Evolutionary conservation across 768 basidiomycete genomes (phyloP), one percentile per base, ranked within the genome.

Genomic region (Austroboletus eburneus): DNA sequence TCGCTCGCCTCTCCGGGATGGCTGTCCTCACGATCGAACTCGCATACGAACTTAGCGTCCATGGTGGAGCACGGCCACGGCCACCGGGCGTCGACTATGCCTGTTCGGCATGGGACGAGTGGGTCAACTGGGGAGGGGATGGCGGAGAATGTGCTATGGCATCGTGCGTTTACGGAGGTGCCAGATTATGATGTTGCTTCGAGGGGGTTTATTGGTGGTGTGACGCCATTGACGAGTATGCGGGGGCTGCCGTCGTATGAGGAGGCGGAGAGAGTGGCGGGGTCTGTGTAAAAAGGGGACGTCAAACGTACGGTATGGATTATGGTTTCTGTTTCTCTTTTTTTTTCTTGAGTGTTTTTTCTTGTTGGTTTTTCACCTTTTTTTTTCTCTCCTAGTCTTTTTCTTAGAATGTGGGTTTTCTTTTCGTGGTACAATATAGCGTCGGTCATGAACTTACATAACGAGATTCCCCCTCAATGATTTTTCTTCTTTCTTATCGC

Each of bases 181-280:
- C 95, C 95, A 2, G 81, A 88, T 54, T 98, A 98, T 65, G 76
- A 76, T 17, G 76, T 89, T 38, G 91, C 94, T 3, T 81, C 85
- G 50, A 73, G 86, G 13, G 93, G 92, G 6, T 95, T 94, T 67
- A 75, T 94, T 22, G 93, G 93, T 7, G 92, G 93, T 5, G 84
- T 94, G n/a, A 83, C 87, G 9, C 92, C 95, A 14, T 65, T 92
- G 58, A 75, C 75, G 57, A 85, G 86, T 56, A 74, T 85, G 71
- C 73, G 71, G 22, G 91, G 87, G 6, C 61, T 95, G 55, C 94
- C 94, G 39, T 87, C 83, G 32, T 98, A 98, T 56, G 91, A 90
- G 55, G 91, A 91, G 60, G 78, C 78, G 10, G 58, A 62, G 40
- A 42, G 58, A 4, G 53, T 14, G 37, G 5, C 32, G 32, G 32